phyloP scores from a whole-genome alignment of 179 eudicot species.

The Patellifolia procumbens region DNA sequence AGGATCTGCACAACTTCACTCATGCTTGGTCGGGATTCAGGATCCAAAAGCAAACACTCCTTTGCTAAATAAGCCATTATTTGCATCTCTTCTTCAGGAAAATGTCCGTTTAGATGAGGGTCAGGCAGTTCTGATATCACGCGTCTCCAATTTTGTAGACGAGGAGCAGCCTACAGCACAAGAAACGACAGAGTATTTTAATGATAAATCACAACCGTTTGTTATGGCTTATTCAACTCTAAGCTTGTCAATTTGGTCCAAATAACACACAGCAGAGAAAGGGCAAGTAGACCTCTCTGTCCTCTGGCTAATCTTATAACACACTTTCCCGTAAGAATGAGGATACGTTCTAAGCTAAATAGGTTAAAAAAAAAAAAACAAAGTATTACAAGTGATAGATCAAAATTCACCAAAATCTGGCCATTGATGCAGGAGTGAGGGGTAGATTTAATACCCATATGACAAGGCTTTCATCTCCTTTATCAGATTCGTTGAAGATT shows the following conservation, averaged over 20 bases:
- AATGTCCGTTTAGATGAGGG: constrained; percentile 57
- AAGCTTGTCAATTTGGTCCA: constrained; percentile 5
- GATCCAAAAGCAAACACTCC: constrained; percentile 89
- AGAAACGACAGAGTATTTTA: neutral
- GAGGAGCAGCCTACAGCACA: constrained; percentile 71
- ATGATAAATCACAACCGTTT: neutral
- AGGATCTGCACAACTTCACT: constrained; percentile 93
- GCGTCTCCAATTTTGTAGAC: constrained; percentile 60
- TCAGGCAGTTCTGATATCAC: constrained; percentile 78
- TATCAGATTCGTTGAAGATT: constrained; percentile 48
- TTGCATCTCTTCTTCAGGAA: constrained; percentile 80
- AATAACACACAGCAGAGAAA: neutral
- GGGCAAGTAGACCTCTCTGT: neutral
- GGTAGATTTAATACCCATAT: constrained; percentile 64
- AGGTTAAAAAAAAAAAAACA: too few species aligned
- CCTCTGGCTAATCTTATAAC: neutral
- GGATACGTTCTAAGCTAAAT: neutral
- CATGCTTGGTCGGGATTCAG: constrained; percentile 92
- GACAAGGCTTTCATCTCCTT: constrained; percentile 90
- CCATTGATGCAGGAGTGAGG: neutral
- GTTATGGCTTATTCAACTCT: neutral
- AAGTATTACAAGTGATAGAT: neutral
- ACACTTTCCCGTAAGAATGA: neutral
- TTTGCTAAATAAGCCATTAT: constrained; percentile 94
- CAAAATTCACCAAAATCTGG: neutral